phyloP scores from a whole-genome alignment of 257 asterid species.

The Solanum pimpinellifolium region DNA sequence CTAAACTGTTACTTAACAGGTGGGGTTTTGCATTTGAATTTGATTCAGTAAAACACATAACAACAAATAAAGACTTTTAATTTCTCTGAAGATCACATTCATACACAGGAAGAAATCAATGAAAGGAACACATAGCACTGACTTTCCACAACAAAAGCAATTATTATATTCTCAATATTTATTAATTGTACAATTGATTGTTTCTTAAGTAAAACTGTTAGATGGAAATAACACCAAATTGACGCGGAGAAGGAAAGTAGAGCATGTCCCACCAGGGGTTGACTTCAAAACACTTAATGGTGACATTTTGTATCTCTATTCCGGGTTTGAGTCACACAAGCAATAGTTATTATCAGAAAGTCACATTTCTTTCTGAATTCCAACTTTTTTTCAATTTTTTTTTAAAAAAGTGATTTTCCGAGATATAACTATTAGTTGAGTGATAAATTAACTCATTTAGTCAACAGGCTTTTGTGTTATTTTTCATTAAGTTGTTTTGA shows the following conservation, averaged over 20 bases:
- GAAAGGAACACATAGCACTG: not conserved
- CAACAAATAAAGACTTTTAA: too few species aligned
- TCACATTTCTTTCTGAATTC: not conserved
- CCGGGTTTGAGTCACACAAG: not conserved
- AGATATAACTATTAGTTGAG: not conserved
- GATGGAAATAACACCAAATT: not conserved
- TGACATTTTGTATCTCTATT: not conserved
- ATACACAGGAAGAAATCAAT: not conserved
- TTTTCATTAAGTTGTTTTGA: not conserved
- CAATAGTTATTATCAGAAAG: too few species aligned
- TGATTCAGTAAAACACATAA: too few species aligned
- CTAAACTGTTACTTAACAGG: not conserved
- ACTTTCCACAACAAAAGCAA: not conserved
- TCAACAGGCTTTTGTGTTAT: too few species aligned
- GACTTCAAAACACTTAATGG: not conserved
- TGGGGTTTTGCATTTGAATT: not conserved
- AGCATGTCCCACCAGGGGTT: not conserved
- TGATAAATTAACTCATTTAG: too few species aligned
- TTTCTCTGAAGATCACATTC: too few species aligned
- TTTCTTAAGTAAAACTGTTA: too few species aligned
- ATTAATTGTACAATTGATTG: too few species aligned
- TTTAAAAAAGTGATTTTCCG: accelerated
- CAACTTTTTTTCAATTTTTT: too few species aligned
- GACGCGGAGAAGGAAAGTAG: not conserved
- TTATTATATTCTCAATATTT: not conserved